Conservation (phyloP, 352 stramenopile species). For the Phytophthora capsici region DNA sequence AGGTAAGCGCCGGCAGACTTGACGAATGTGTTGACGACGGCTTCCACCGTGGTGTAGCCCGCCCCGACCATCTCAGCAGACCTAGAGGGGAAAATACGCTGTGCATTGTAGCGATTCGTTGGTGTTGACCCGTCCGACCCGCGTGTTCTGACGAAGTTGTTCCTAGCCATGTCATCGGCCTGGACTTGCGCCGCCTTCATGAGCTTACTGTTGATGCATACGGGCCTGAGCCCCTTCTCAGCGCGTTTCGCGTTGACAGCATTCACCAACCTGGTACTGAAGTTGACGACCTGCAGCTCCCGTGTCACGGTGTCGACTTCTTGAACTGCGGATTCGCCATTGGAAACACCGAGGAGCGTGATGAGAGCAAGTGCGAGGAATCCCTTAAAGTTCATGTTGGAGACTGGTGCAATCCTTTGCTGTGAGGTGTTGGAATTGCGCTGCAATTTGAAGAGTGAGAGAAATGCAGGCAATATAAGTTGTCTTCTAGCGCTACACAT, state of each 20-base stretch:
- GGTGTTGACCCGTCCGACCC: slow-evolving; percentile 40
- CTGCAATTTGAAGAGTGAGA: slow-evolving; percentile 24
- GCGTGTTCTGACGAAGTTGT: slow-evolving; percentile 25
- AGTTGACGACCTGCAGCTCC: neutral
- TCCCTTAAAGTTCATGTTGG: neutral
- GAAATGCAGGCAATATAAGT: neutral
- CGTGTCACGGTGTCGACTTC: neutral
- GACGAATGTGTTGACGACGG: slow-evolving; percentile 48
- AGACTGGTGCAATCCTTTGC: slow-evolving; percentile 12
- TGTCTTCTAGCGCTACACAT: slow-evolving; percentile 23
- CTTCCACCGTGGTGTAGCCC: slow-evolving; percentile 35
- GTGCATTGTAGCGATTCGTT: slow-evolving; percentile 24
- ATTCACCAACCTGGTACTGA: neutral
- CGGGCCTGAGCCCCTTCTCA: neutral
- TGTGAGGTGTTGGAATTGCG: slow-evolving; percentile 21
- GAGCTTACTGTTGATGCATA: slow-evolving; percentile 39
- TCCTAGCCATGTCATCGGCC: slow-evolving; percentile 32
- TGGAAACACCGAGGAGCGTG: neutral
- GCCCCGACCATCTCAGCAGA: slow-evolving; percentile 46
- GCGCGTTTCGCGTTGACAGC: neutral
- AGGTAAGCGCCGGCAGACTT: slow-evolving; percentile 42
- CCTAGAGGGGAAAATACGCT: slow-evolving; percentile 20
- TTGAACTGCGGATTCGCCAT: neutral
- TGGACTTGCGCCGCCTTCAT: slow-evolving; percentile 30
- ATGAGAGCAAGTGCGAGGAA: neutral